Evolutionary conservation across 305 asterid species (phyloP), one percentile per base, ranked within the genome.

Genomic region (Fraxinus angustifolia): DNA sequence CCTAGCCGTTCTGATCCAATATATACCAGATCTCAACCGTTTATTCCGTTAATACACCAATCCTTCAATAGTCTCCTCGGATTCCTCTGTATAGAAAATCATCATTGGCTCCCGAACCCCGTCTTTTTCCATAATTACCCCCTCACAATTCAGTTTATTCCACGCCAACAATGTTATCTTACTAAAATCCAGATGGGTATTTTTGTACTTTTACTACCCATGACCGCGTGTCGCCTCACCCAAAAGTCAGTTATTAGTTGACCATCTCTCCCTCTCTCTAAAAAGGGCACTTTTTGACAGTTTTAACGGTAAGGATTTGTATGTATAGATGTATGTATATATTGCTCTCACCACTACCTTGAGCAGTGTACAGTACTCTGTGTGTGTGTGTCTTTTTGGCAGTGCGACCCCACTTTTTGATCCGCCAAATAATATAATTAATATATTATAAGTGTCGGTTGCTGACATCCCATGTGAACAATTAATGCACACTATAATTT

Each of bases 401-500:
- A 2, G 42, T 72, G 76, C 42, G 19, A 70, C 14, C 23, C 1
- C 75, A 70, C 42, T 70, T 70, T 70, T 30, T 30, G 4, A 19
- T 70, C 75, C 75, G 1, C 19, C 40, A 70, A 33, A 70, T 31
- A 70, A 31, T 70, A 70, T 38, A 16, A 31, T 70, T 16, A 70
- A 50, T 70, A 70, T 38, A 16, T 70, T 70, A 3, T 16, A 70
- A 50, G 11, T 80, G 90, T 85, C 85, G 87, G 88, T 83, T 31
- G 78, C 88, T 82, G 88, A 84, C 90, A 85, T 33, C 82, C 85
- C 88, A 87, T 84, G 90, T 87, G 90, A 80, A 75, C 23, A 34
- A 72, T 72, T 34, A 72, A 72, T 72, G 50, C 7, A 2, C 8
- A 28, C 16, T 26, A 23, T 3, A 8, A 23, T 62, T 23, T 68